phyloP scores from a whole-genome alignment of 169 alveolate genomes.

The Miamiensis avidus region DNA sequence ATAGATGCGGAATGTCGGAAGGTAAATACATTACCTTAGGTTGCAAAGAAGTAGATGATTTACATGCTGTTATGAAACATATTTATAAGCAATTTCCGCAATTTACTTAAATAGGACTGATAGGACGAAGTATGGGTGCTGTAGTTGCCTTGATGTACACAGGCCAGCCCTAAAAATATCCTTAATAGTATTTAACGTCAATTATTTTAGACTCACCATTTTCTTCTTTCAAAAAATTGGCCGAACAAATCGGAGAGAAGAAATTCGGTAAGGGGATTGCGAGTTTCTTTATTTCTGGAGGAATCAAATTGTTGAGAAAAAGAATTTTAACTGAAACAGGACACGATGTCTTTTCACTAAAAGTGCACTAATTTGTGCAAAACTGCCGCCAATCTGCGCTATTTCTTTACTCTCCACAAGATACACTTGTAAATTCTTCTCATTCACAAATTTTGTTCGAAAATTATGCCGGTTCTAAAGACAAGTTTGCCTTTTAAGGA shows the following conservation, averaged over 20 bases:
- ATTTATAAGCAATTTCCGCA: no score
- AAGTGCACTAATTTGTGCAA: not conserved
- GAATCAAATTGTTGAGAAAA: not conserved
- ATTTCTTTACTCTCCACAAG: not conserved
- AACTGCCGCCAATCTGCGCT: not conserved
- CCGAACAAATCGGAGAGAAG: not conserved
- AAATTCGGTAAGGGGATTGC: not conserved
- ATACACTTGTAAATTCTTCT: not conserved
- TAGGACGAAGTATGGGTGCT: not conserved
- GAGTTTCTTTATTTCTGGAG: not conserved
- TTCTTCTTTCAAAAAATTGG: not conserved
- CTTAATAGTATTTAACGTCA: not conserved
- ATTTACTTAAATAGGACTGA: not conserved
- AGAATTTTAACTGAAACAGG: not conserved
- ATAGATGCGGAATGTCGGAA: not conserved
- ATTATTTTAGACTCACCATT: not conserved
- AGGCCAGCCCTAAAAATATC: not conserved
- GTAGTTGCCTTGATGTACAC: not conserved
- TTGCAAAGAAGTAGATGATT: not conserved
- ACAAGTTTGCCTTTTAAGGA: not conserved
- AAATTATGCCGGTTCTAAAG: not conserved
- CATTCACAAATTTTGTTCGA: not conserved
- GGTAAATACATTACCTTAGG: not conserved
- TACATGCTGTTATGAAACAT: not conserved
- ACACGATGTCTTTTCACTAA: not conserved